A percentile compares a stretch with the other conserved stretches of the same genome.
Conservation (phyloP, 495 filamentous ascomycete genomes). For the Penicillium odoratum region DNA sequence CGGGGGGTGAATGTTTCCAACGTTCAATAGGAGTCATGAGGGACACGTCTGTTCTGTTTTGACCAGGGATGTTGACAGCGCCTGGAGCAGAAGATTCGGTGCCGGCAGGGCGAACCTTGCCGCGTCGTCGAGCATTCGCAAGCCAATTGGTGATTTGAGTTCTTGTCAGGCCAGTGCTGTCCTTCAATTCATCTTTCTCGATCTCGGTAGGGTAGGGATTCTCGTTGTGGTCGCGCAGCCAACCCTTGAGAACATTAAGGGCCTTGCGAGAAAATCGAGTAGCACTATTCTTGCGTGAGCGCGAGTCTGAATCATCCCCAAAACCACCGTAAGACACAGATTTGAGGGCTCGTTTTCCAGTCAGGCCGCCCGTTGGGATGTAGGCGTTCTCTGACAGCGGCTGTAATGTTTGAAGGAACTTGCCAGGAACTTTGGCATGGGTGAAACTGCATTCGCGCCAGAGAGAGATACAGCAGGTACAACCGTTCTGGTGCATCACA, state of each 20-base stretch:
- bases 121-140: constrained; percentile 76
- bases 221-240: constrained; percentile 70
- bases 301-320: constrained; percentile 38
- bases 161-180: constrained; percentile 69
- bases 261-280: constrained; percentile 71
- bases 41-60: constrained; percentile 47
- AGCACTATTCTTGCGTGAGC: constrained; percentile 50
- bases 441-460: constrained; percentile 74
- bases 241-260: constrained; percentile 72
- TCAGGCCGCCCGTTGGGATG: constrained; percentile 35
- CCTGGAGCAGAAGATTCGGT: constrained; percentile 59
- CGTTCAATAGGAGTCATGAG: constrained; percentile 80
- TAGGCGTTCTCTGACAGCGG: constrained; percentile 49
- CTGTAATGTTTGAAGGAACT: constrained; percentile 53
- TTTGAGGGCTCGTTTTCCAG: constrained; percentile 41
- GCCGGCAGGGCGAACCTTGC: constrained; percentile 64
- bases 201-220: constrained; percentile 82
- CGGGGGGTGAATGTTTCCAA: constrained; percentile 84
- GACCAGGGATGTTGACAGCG: constrained; percentile 63
- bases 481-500: constrained; percentile 60
- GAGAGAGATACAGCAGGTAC: constrained; percentile 77
- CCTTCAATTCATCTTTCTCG: constrained; percentile 72
- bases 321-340: constrained; percentile 39
- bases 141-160: constrained; percentile 85
- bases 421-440: constrained; percentile 43